Evolutionary conservation across 2,329 filamentous ascomycete species (phyloP).

Genomic region (Hypoxylon sp.): DNA sequence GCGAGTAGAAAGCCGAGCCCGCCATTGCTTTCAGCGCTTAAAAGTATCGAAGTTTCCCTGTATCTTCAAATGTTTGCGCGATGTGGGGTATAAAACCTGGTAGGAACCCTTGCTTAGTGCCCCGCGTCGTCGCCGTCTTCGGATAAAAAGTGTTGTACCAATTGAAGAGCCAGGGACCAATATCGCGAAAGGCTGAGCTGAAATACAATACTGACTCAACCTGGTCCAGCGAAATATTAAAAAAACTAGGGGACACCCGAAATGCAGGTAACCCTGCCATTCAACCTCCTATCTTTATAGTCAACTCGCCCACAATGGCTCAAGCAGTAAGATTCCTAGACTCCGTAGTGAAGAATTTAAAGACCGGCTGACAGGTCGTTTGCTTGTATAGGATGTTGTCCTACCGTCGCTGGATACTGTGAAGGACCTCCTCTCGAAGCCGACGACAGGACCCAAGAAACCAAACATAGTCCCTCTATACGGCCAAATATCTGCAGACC

Average conservation of each 20-base stretch:
- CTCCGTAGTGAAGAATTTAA: constrained; percentile 22
- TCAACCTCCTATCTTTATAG: constrained; percentile 5
- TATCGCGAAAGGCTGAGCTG: constrained; percentile 15
- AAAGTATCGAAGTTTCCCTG: background rate
- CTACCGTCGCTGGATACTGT: constrained; percentile 65
- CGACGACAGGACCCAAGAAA: constrained; percentile 55
- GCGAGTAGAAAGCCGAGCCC: no score
- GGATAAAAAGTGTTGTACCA: constrained; percentile 36
- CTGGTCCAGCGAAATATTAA: constrained; percentile 5
- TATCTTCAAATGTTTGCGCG: constrained; percentile 14
- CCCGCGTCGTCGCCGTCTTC: constrained; percentile 21
- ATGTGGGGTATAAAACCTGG: constrained; percentile 11
- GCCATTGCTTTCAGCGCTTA: background rate
- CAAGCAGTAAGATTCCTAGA: constrained; percentile 47
- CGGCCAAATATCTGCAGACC: constrained; percentile 89
- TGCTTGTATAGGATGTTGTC: constrained; percentile 57
- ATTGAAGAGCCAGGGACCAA: constrained; percentile 22
- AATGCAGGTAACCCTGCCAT: constrained; percentile 16
- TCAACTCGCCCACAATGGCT: constrained; percentile 44
- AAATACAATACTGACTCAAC: constrained; percentile 35
- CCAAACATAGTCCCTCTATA: constrained; percentile 86
- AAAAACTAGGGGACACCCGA: constrained; percentile 9
- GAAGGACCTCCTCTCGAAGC: constrained; percentile 59
- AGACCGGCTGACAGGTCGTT: constrained; percentile 33
- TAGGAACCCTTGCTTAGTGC: background rate